These are phyloP conservation scores for Helicostylum pulchrum DNA, from an alignment of 192 early-diverging fungal genomes.

Conservation along the genomic window DNA sequence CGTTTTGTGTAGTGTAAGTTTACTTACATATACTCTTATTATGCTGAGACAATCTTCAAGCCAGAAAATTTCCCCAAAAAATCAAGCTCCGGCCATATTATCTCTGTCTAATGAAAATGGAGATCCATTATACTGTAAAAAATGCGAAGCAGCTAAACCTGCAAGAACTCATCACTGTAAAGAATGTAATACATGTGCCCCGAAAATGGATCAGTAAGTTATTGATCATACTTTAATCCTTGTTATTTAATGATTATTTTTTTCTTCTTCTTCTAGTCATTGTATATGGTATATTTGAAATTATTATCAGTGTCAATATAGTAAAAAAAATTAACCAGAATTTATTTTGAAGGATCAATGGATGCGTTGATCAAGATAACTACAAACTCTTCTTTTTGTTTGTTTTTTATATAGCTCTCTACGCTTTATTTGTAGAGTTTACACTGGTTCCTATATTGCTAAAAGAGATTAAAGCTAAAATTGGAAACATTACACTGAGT, in stretches of 20 bases:
- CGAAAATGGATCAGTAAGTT: slow-evolving; percentile 58
- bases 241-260: not conserved
- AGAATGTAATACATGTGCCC: slow-evolving; percentile 45
- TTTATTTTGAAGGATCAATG: slow-evolving; percentile 38
- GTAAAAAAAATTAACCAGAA: not conserved
- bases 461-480: not conserved
- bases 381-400: slow-evolving; percentile 54
- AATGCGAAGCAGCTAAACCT: slow-evolving; percentile 37
- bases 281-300: slow-evolving; percentile 21
- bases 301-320: not conserved
- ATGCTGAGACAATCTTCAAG: not conserved
- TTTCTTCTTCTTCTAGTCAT: slow-evolving; percentile 19
- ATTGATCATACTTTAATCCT: not conserved
- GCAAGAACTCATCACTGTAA: slow-evolving; percentile 50
- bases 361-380: slow-evolving; percentile 50
- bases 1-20: not conserved
- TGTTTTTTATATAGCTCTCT: slow-evolving; percentile 43
- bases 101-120: slow-evolving; percentile 13
- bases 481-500: not conserved
- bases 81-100: not conserved
- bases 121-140: slow-evolving; percentile 22
- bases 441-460: slow-evolving; percentile 20
- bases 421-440: slow-evolving; percentile 33
- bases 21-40: slow-evolving; percentile 1
- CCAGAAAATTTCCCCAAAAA: not conserved